Evolutionary conservation across 805 yeast genomes (phyloP).

Genomic region (Candida pseudofarinosa): DNA sequence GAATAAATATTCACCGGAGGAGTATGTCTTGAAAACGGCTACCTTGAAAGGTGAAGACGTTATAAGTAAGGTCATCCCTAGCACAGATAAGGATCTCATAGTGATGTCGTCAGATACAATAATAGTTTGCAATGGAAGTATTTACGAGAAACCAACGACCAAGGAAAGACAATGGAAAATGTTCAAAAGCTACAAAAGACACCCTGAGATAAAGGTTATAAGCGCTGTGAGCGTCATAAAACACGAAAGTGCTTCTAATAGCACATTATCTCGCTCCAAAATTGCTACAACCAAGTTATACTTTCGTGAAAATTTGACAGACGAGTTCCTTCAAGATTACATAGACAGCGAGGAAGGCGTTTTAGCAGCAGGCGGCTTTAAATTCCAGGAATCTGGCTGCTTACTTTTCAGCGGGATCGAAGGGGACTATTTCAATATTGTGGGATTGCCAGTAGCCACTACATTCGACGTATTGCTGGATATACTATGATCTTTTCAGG

Average conservation of each 20-base stretch:
- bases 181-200: slow-evolving; percentile 21
- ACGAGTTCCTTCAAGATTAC: slow-evolving; percentile 57
- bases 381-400: slow-evolving; percentile 72
- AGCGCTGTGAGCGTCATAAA: slow-evolving; percentile 30
- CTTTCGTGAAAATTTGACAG: slow-evolving; percentile 41
- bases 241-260: slow-evolving; percentile 8
- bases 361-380: slow-evolving; percentile 90
- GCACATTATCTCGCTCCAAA: slow-evolving; percentile 4
- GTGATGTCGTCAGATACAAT: slow-evolving; percentile 77
- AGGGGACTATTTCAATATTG: slow-evolving; percentile 85
- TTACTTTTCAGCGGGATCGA: slow-evolving; percentile 55
- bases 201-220: slow-evolving; percentile 24
- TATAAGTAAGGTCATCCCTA: slow-evolving; percentile 33
- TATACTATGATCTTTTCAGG: not conserved
- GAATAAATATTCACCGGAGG: slow-evolving; percentile 35
- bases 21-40: slow-evolving; percentile 71
- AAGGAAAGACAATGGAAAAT: slow-evolving; percentile 23
- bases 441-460: slow-evolving; percentile 74
- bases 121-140: slow-evolving; percentile 49
- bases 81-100: slow-evolving; percentile 16
- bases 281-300: slow-evolving; percentile 43
- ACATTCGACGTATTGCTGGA: slow-evolving; percentile 44
- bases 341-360: slow-evolving; percentile 69
- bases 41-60: slow-evolving; percentile 64
- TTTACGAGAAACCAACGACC: slow-evolving; percentile 73